A percentile compares a stretch with the other conserved stretches of the same genome.
Conservation (phyloP, 495 filamentous ascomycete genomes). For the Trichoderma virens region DNA sequence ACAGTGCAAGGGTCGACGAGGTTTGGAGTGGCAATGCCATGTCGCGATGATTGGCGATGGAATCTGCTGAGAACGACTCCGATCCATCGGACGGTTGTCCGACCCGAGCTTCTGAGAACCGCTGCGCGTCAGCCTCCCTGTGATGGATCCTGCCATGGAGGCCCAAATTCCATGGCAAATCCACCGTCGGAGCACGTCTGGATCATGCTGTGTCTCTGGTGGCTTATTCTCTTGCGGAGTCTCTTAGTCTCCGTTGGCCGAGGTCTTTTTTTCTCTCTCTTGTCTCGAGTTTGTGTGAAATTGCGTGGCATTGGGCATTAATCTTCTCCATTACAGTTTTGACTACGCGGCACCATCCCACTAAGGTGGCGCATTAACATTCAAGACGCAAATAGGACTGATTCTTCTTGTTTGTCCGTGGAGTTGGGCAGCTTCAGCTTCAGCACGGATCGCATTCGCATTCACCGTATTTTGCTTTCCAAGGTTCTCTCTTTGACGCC, state of each 20-base stretch:
- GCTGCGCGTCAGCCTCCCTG: background rate
- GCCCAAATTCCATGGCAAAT: background rate
- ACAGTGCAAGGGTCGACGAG: background rate
- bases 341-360: background rate
- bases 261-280: background rate
- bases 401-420: no score
- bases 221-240: background rate
- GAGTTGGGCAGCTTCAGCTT: background rate
- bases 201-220: background rate
- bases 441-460: background rate
- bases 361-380: background rate
- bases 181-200: background rate
- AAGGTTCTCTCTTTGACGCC: background rate
- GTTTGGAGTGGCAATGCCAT: background rate
- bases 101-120: background rate
- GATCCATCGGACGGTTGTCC: background rate
- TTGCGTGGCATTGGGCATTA: background rate
- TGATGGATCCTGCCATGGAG: background rate
- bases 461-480: no score
- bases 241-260: background rate
- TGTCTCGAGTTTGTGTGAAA: background rate
- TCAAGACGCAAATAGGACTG: no score
- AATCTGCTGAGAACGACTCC: background rate
- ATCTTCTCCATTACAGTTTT: background rate
- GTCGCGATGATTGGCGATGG: background rate